Conservation (phyloP, 495 filamentous ascomycete genomes). For the Aspergillus heteromorphus region DNA sequence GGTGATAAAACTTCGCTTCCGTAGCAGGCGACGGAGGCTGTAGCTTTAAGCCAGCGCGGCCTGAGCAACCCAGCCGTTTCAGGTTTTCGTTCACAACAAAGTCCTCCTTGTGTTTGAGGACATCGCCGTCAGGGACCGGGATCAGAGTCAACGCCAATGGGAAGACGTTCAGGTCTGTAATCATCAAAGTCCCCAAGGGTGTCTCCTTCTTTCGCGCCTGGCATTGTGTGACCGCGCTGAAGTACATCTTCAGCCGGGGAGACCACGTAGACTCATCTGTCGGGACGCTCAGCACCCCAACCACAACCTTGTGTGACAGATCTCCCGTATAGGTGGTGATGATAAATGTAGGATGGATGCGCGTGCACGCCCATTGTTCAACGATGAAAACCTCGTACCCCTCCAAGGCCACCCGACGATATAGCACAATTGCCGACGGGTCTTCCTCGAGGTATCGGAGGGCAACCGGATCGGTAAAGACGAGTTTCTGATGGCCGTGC, state of each 20-base stretch:
- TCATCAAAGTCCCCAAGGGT: constrained; percentile 76
- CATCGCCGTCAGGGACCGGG: constrained; percentile 78
- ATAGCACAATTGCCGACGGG: constrained; percentile 65
- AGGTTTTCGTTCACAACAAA: constrained; percentile 95
- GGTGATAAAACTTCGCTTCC: constrained; percentile 83
- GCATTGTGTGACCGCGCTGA: constrained; percentile 75
- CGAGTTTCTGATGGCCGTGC: constrained; percentile 48
- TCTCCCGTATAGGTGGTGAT: constrained; percentile 95
- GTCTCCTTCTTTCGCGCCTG: constrained; percentile 82
- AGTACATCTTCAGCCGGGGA: constrained; percentile 70
- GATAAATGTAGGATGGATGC: constrained; percentile 81
- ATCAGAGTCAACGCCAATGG: constrained; percentile 87
- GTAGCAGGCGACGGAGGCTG: constrained; percentile 71
- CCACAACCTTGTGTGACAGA: constrained; percentile 65
- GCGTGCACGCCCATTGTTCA: constrained; percentile 96
- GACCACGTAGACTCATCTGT: constrained; percentile 80
- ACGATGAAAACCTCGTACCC: constrained; percentile 95
- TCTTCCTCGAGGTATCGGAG: constrained; percentile 89
- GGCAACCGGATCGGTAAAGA: constrained; percentile 70
- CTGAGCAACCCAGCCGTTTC: constrained; percentile 88
- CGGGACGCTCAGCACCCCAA: constrained; percentile 79
- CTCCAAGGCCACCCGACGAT: constrained; percentile 59
- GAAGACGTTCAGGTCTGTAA: constrained; percentile 87
- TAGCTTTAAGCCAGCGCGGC: constrained; percentile 78
- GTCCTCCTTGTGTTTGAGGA: constrained; percentile 70